These are phyloP conservation scores for Trichoderma cornu-damae DNA, from an alignment of 2,329 filamentous ascomycete species.

Conservation along the genomic window DNA sequence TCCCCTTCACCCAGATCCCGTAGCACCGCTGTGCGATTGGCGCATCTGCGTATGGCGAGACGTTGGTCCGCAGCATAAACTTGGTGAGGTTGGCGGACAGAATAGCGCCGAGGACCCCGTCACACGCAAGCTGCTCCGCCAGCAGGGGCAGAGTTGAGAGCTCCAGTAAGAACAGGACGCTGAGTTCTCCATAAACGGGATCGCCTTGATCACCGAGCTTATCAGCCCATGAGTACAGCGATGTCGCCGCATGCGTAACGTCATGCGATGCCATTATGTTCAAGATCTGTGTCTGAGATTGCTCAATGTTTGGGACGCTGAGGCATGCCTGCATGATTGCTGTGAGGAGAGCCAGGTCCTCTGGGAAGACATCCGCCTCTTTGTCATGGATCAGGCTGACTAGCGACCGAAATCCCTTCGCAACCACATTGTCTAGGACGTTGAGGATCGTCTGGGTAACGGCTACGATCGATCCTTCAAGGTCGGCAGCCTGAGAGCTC, in stretches of 20 bases:
- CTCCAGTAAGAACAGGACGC: slow-evolving; percentile 80
- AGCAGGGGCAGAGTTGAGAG: slow-evolving; percentile 75
- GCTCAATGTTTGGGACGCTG: slow-evolving; percentile 68
- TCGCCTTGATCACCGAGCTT: slow-evolving; percentile 71
- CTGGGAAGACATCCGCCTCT: slow-evolving; percentile 56
- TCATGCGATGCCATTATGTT: slow-evolving; percentile 66
- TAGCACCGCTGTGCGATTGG: slow-evolving; percentile 69
- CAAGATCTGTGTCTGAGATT: slow-evolving; percentile 65
- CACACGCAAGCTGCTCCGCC: slow-evolving; percentile 84
- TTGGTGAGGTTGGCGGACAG: slow-evolving; percentile 73
- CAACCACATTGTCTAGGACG: slow-evolving; percentile 73
- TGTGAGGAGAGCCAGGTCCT: slow-evolving; percentile 81
- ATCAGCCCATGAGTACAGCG: slow-evolving; percentile 91
- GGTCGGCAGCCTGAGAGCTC: slow-evolving; percentile 31
- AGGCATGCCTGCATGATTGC: slow-evolving; percentile 83
- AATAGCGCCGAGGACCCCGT: slow-evolving; percentile 75
- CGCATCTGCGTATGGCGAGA: slow-evolving; percentile 73
- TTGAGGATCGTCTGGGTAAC: slow-evolving; percentile 65
- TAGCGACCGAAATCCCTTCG: slow-evolving; percentile 74
- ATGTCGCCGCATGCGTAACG: slow-evolving; percentile 73
- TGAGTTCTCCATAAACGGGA: slow-evolving; percentile 90
- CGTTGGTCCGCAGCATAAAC: slow-evolving; percentile 64
- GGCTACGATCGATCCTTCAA: slow-evolving; percentile 38
- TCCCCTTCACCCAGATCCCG: slow-evolving; percentile 81
- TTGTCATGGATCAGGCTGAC: slow-evolving; percentile 78